Conservation (phyloP, 139 green algal genomes). For the Chlamydomonas sphaeroides region DNA sequence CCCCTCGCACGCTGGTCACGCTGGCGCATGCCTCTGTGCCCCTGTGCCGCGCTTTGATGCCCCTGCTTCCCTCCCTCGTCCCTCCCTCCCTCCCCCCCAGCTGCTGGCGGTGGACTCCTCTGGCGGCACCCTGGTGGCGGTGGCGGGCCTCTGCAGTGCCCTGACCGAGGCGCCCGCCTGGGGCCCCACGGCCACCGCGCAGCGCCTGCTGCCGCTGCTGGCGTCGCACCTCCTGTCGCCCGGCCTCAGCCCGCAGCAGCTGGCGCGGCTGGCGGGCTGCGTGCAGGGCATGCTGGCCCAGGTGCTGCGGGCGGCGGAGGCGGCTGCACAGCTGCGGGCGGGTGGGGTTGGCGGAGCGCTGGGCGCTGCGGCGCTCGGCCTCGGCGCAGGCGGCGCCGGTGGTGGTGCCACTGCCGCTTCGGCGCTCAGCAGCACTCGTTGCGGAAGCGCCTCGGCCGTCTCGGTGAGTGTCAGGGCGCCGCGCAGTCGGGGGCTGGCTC, state of each 20-base stretch:
- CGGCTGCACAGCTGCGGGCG: too few species aligned
- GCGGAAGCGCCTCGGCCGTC: too few species aligned
- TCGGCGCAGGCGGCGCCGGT: too few species aligned
- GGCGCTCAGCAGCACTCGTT: too few species aligned
- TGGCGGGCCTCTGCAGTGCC: conserved; percentile 66
- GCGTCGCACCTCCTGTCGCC: conserved; percentile 66
- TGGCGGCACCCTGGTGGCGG: conserved; percentile 72
- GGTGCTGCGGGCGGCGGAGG: too few species aligned
- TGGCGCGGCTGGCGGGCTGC: conserved; percentile 12
- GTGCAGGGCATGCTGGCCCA: not conserved
- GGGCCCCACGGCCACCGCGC: conserved; percentile 62
- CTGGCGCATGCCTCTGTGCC: not conserved
- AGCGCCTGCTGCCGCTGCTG: conserved; percentile 71
- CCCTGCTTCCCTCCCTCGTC: not conserved
- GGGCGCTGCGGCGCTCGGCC: too few species aligned
- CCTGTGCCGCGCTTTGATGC: not conserved
- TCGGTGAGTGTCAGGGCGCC: too few species aligned
- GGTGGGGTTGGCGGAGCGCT: too few species aligned
- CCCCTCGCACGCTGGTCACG: not conserved
- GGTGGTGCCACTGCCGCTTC: too few species aligned
- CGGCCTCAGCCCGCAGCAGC: conserved; percentile 60
- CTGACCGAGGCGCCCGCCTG: conserved; percentile 61
- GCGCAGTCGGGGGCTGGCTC: too few species aligned
- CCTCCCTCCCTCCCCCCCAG: conserved; percentile 38
- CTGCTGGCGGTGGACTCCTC: conserved; percentile 77